These are phyloP conservation scores for Lodderomyces metapsilosis DNA, from an alignment of 1,139 yeast species.

Conservation along the genomic window DNA sequence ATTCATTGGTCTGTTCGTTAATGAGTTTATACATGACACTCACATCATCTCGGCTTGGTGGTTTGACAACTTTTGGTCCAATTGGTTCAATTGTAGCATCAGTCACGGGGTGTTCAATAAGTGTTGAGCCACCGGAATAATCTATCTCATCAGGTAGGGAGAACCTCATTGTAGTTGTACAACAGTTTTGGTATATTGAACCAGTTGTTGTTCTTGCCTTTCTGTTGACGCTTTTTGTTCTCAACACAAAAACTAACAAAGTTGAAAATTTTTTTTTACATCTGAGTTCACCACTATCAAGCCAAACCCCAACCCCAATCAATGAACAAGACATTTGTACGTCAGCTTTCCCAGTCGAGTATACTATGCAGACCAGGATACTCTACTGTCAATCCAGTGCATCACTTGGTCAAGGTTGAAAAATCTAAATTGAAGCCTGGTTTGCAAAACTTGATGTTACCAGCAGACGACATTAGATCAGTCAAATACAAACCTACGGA, in stretches of 20 bases:
- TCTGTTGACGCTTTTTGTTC: too few species aligned
- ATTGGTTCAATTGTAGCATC: constrained; percentile 3
- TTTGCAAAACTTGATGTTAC: constrained; percentile 62
- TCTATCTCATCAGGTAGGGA: constrained; percentile 28
- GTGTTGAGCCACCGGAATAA: constrained; percentile 15
- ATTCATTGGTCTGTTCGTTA: constrained; percentile 6
- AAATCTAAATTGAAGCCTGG: constrained; percentile 70
- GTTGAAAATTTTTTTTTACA: constrained; percentile 8
- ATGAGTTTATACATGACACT: constrained; percentile 10
- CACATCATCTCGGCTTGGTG: constrained; percentile 5
- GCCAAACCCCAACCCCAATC: too few species aligned
- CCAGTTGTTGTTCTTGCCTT: too few species aligned
- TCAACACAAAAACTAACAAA: background rate
- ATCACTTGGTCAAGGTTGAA: constrained; percentile 75
- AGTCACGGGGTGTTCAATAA: background rate
- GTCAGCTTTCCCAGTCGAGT: constrained; percentile 47
- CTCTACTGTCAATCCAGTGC: constrained; percentile 86
- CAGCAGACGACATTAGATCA: constrained; percentile 70
- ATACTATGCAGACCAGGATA: constrained; percentile 60
- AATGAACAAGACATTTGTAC: constrained; percentile 28
- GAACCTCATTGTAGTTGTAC: constrained; percentile 20
- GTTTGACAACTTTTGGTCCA: constrained; percentile 1
- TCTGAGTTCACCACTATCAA: too few species aligned
- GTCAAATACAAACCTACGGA: constrained; percentile 74
- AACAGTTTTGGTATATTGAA: background rate